These are phyloP conservation scores for Naganishia friedmannii DNA, from an alignment of 768 basidiomycete species.

Conservation along the genomic window DNA sequence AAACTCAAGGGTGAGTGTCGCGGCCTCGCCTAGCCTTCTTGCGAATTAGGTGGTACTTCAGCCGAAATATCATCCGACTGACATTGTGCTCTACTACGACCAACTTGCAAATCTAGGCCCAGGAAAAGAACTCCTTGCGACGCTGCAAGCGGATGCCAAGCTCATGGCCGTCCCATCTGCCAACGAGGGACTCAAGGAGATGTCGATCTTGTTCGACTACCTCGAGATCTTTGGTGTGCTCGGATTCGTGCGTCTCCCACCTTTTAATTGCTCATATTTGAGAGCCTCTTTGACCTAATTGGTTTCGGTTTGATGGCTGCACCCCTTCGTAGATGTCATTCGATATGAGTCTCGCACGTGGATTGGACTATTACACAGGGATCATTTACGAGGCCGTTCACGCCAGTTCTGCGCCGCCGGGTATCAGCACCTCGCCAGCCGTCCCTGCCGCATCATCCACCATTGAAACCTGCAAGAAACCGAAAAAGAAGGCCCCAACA, in stretches of 20 bases:
- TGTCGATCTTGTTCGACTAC: conserved; percentile 77
- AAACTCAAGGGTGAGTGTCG: conserved; percentile 73
- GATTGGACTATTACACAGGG: conserved; percentile 97
- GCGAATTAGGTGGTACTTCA: no score
- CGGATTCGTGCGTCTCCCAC: conserved; percentile 61
- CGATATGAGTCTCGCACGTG: conserved; percentile 94
- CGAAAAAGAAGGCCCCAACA: conserved; percentile 26
- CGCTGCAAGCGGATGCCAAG: conserved; percentile 62
- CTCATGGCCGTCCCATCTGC: conserved; percentile 72
- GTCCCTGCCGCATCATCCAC: conserved; percentile 52
- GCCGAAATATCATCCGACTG: no score
- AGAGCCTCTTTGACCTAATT: not conserved
- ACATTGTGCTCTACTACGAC: no score
- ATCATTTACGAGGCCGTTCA: conserved; percentile 96
- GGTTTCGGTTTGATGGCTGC: not conserved
- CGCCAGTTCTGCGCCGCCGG: conserved; percentile 88
- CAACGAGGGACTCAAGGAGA: conserved; percentile 78
- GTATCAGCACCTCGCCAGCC: conserved; percentile 62
- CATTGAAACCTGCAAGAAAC: conserved; percentile 39
- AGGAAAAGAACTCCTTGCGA: conserved; percentile 70
- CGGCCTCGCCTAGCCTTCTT: no score
- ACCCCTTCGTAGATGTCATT: conserved; percentile 69
- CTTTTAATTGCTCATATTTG: not conserved
- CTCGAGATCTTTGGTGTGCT: conserved; percentile 75
- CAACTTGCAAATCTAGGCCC: conserved; percentile 61